Percentiles rank a stretch among this genome's conserved stretches.
These are phyloP conservation scores for Lathyrus tuberosus DNA, from an alignment of 306 rosid species.

Conservation along the genomic window DNA sequence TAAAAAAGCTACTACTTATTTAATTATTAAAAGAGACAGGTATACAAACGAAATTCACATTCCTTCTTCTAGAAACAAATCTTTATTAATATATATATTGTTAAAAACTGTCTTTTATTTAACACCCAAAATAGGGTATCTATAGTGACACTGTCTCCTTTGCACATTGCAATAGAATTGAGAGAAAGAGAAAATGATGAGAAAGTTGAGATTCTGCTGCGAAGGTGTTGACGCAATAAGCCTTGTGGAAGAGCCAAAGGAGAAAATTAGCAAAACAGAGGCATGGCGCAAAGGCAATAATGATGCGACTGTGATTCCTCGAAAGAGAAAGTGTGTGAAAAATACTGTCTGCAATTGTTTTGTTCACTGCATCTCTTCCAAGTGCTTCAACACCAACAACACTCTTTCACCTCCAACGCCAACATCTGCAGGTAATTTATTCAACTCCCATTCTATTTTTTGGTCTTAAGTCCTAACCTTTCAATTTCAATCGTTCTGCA, in stretches of 20 bases:
- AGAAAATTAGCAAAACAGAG: background rate
- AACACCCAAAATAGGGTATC: background rate
- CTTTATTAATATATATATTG: background rate
- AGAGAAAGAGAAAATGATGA: slow-evolving; percentile 21
- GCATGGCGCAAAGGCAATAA: background rate
- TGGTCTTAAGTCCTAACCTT: too few species aligned
- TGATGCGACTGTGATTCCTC: slow-evolving; percentile 49
- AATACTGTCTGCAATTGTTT: slow-evolving; percentile 35
- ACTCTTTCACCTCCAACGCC: slow-evolving; percentile 3
- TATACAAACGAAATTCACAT: background rate
- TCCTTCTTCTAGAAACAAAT: background rate
- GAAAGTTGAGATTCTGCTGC: slow-evolving; percentile 23
- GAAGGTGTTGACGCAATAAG: background rate
- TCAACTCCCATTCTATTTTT: background rate
- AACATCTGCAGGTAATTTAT: slow-evolving; percentile 10
- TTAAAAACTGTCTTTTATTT: background rate
- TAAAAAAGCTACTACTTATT: too few species aligned
- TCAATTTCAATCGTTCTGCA: too few species aligned
- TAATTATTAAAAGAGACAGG: too few species aligned
- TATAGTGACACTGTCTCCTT: background rate
- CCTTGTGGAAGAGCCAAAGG: slow-evolving; percentile 13
- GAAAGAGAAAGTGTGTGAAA: slow-evolving; percentile 49
- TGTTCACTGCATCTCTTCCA: slow-evolving; percentile 8
- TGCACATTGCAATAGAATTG: background rate
- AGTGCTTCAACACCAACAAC: slow-evolving; percentile 7